Percentiles rank a stretch among this genome's conserved stretches.
phyloP scores from a whole-genome alignment of 495 filamentous ascomycete species.

The Gamarada debralockiae region DNA sequence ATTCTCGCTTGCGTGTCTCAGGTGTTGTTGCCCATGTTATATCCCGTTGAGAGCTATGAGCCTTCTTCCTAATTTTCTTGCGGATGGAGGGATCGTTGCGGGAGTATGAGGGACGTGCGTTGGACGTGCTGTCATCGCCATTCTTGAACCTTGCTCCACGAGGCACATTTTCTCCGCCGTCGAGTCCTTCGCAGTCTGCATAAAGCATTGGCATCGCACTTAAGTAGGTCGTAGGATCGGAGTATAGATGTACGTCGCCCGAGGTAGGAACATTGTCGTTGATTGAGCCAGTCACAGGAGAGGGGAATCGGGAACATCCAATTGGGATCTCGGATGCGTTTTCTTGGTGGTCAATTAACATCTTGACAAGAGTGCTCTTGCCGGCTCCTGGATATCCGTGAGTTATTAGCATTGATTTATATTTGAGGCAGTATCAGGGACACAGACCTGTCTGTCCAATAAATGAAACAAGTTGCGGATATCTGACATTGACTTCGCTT shows the following conservation, averaged over 20 bases:
- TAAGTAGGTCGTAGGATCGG: constrained; percentile 48
- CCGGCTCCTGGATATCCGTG: constrained; percentile 38
- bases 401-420: neutral
- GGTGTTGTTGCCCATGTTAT: constrained; percentile 40
- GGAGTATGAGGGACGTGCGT: no score
- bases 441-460: constrained; percentile 43
- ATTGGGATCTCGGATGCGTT: constrained; percentile 7
- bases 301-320: constrained; percentile 21
- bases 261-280: constrained; percentile 51
- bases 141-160: constrained; percentile 30
- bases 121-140: no score
- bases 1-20: constrained; percentile 35
- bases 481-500: constrained; percentile 26
- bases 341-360: constrained; percentile 41
- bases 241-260: constrained; percentile 61
- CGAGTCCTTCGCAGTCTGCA: constrained; percentile 55
- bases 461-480: constrained; percentile 44
- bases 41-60: constrained; percentile 12
- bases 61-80: constrained; percentile 2
- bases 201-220: constrained; percentile 44
- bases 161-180: constrained; percentile 45
- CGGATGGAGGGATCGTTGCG: constrained; percentile 2
- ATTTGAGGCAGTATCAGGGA: neutral
- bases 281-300: constrained; percentile 32
- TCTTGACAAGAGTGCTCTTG: constrained; percentile 54